Percentiles rank a stretch among this genome's conserved stretches.
These are phyloP conservation scores for Castanea sativa DNA, from an alignment of 306 rosid genomes.

Conservation along the genomic window DNA sequence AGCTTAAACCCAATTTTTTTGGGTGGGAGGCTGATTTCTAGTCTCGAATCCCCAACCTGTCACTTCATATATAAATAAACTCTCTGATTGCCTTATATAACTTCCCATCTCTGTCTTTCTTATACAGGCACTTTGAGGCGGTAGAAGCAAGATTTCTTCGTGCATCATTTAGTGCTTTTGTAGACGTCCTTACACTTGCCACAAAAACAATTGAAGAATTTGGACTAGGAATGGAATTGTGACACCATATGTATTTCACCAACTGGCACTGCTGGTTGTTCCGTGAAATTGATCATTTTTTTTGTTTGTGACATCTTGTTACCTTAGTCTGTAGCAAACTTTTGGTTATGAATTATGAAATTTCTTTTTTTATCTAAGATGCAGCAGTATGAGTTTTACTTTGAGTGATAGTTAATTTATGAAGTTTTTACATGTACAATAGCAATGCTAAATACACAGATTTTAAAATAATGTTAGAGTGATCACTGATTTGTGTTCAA, in stretches of 20 bases:
- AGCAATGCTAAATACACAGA: background rate
- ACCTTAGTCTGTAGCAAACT: background rate
- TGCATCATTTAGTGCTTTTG: constrained; percentile 79
- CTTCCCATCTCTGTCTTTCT: constrained; percentile 3
- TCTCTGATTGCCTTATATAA: background rate
- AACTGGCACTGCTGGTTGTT: constrained; percentile 2
- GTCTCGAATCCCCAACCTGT: too few species aligned
- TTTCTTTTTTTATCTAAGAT: background rate
- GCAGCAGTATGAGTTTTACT: background rate
- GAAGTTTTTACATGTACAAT: background rate
- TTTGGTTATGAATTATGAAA: background rate
- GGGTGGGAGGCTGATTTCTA: too few species aligned
- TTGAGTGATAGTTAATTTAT: background rate
- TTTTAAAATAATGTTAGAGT: too few species aligned
- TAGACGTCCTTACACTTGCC: constrained; percentile 73
- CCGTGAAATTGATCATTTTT: constrained; percentile 1
- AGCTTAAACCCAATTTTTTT: too few species aligned
- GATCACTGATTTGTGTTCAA: too few species aligned
- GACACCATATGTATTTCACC: constrained; percentile 15
- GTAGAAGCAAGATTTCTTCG: constrained; percentile 90
- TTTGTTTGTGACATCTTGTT: background rate
- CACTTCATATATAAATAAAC: background rate
- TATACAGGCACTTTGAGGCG: constrained; percentile 80
- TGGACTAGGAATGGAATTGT: constrained; percentile 58
- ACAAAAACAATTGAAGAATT: constrained; percentile 84